A percentile compares a stretch with the other conserved stretches of the same genome.
phyloP scores from a whole-genome alignment of 441 rosid species.

The Populus hybrid region DNA sequence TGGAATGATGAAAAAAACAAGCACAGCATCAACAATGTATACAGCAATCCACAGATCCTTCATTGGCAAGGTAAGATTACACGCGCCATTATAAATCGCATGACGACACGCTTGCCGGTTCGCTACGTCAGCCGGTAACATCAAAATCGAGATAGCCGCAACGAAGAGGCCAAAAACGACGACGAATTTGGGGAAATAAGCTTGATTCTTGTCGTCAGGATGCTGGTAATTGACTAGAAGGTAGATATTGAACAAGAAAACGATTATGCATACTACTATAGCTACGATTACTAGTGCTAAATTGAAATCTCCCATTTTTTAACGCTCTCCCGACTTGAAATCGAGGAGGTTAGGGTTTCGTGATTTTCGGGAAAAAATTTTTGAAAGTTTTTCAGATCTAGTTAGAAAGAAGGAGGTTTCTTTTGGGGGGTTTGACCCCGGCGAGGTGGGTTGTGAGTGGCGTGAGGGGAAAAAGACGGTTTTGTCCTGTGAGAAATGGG shows the following conservation, averaged over 20 bases:
- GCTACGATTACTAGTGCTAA: constrained; percentile 96
- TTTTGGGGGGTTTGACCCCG: constrained; percentile 24
- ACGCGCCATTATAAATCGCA: constrained; percentile 88
- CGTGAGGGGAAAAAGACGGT: not conserved
- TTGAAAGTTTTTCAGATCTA: constrained; percentile 38
- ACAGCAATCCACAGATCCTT: constrained; percentile 92
- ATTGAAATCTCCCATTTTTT: constrained; percentile 86
- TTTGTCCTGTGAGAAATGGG: not conserved
- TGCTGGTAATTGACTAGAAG: constrained; percentile 97
- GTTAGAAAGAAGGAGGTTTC: constrained; percentile 13
- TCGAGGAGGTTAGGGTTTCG: constrained; percentile 30
- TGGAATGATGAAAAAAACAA: constrained; percentile 88
- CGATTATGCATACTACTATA: constrained; percentile 72
- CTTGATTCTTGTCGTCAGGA: constrained; percentile 96
- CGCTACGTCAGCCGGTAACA: constrained; percentile 98
- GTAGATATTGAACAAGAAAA: constrained; percentile 80
- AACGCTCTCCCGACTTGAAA: constrained; percentile 22
- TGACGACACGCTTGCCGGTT: constrained; percentile 91
- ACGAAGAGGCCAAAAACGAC: constrained; percentile 90
- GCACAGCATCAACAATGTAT: constrained; percentile 77
- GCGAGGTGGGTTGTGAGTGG: constrained; percentile 29
- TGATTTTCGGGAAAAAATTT: not conserved
- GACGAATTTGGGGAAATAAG: constrained; percentile 91
- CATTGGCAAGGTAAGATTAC: constrained; percentile 91
- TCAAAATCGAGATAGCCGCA: constrained; percentile 81